These are phyloP conservation scores for Geranomyces michiganensis DNA, from an alignment of 192 early-diverging fungal species.

Conservation along the genomic window DNA sequence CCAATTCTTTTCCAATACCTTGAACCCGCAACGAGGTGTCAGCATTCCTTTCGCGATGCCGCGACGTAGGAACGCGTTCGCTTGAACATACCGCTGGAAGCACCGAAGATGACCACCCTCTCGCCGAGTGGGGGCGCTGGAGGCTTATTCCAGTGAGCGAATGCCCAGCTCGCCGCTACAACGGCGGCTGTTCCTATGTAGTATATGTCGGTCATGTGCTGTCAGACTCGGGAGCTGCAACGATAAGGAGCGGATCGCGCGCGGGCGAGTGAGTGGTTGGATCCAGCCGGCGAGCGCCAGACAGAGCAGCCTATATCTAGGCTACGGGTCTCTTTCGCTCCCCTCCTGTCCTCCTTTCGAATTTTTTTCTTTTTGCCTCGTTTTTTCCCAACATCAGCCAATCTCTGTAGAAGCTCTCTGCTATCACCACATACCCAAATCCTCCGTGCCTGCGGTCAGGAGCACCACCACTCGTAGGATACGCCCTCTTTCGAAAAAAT, in stretches of 20 bases:
- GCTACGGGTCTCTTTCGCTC: no score
- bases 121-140: background rate
- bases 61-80: background rate
- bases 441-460: background rate
- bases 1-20: constrained; percentile 67
- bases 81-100: constrained; percentile 60
- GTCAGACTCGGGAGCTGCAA: no score
- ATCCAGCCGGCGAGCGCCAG: no score
- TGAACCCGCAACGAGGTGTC: background rate
- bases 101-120: constrained; percentile 73
- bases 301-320: no score
- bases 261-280: no score
- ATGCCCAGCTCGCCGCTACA: background rate
- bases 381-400: no score
- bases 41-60: background rate
- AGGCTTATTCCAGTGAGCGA: background rate
- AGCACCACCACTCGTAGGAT: background rate
- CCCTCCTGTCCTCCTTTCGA: background rate
- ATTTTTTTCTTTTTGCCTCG: background rate
- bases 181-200: background rate
- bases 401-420: background rate
- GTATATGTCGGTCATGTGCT: no score
- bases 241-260: no score
- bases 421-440: background rate
- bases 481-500: background rate